phyloP scores from a whole-genome alignment of 805 yeast species.

The Starmerella apis region DNA sequence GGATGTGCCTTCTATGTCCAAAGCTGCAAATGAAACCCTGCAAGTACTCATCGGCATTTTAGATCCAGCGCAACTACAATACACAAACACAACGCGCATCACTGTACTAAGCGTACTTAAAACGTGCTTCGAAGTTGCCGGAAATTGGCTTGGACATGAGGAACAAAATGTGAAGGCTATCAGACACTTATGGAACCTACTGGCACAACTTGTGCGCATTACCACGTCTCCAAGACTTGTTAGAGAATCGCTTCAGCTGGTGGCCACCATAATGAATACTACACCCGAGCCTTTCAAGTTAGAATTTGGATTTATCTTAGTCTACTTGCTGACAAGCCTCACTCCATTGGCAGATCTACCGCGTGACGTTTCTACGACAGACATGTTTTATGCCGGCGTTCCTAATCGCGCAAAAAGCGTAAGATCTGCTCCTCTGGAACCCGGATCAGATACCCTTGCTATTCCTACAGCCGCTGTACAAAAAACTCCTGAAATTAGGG shows the following conservation, averaged over 20 bases:
- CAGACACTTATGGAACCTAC: conserved; percentile 72
- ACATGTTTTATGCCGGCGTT: conserved; percentile 34
- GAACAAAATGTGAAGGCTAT: conserved; percentile 56
- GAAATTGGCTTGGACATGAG: conserved; percentile 50
- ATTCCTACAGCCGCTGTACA: conserved; percentile 20
- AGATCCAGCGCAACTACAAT: conserved; percentile 59
- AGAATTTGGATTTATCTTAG: conserved; percentile 55
- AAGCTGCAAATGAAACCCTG: conserved; percentile 4
- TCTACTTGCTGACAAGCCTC: conserved; percentile 34
- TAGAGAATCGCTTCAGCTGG: conserved; percentile 64
- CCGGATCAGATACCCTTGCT: conserved; percentile 23
- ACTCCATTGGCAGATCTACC: conserved; percentile 33
- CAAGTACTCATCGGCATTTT: conserved; percentile 57
- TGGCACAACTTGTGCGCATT: conserved; percentile 64
- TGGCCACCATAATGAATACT: conserved; percentile 59
- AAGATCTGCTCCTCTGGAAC: conserved; percentile 37
- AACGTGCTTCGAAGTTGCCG: conserved; percentile 73
- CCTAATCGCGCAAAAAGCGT: conserved; percentile 43
- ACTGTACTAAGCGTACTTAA: conserved; percentile 69
- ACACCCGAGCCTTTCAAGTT: conserved; percentile 56
- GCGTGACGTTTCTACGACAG: conserved; percentile 33
- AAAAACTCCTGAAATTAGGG: conserved; percentile 42
- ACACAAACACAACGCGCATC: conserved; percentile 61
- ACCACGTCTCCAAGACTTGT: conserved; percentile 59
- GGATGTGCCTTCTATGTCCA: conserved; percentile 35